Evolutionary conservation across 495 filamentous ascomycete species (phyloP), one percentile per base, ranked within the genome.

Genomic region (Amniculicola lignicola): DNA sequence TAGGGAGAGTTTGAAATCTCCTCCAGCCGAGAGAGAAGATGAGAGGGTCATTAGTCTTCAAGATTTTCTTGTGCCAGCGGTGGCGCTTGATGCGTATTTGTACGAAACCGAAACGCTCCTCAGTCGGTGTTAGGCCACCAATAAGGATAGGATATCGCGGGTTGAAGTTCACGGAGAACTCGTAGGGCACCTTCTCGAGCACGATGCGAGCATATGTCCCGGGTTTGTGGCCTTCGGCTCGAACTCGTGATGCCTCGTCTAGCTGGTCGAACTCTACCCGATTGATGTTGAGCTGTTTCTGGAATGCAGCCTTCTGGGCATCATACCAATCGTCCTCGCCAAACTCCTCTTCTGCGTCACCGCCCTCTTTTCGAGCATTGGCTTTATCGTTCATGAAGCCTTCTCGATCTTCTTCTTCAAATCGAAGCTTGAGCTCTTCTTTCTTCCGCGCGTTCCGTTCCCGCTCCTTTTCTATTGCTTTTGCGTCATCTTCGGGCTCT

Each of bases 281-380:
- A 74, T 98, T 98, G 77, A 98, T 95, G 52, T 88, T 83, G 40
- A 89, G 76, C 69, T 97, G 94, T 72, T 95, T 96, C 69, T 96
- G 87, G 54, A 97, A 79, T 62, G 86, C 80, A 21, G 94, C 90
- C 69, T 98, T 98, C 66, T 98, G 94, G 21, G 88, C 79, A 66
- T 97, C 91, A 67, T 97, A 97, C 94, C 94, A 98, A 37, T 97
- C 89, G 63, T 98, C n/a, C n/a, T n/a, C n/a, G n/a, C 29, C 93
- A 71, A 97, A 91, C 27, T 89, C 94, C 63, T 95, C 97, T 40
- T 80, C 77, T 33, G 89, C 78, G 0, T 79, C 70, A 14, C 77
- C 77, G 15, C 77, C 83, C 62, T 83, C 80, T 45, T 77, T 69
- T 37, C 85, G 79, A 18, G 82, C 81, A 37, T 83, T 81, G 11